Evolutionary conservation across 2,329 filamentous ascomycete species (phyloP), one percentile per base, ranked within the genome.

Genomic region (Cladosporium sp.): DNA sequence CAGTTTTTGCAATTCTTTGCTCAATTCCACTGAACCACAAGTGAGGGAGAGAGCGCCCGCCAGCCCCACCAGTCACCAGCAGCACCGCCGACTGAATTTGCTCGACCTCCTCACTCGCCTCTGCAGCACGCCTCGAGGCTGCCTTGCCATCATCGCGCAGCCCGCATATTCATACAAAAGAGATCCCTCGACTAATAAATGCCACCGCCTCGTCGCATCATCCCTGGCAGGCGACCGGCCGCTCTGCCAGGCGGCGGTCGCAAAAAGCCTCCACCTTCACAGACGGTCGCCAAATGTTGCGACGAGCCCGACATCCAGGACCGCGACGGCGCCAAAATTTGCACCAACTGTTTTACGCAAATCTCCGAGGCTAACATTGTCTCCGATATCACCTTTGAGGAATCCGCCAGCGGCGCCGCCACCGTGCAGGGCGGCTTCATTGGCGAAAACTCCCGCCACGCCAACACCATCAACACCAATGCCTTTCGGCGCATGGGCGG

Each of bases 381-480:
- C 66, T 87, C 92, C 59, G 95, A 99, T 78, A 87, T 98, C 68
- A 90, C 90, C 26, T 99, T 98, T 75, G 93, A 93, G 70, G 94
- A 99, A 81, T 90, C 88, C 32, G 88, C 92, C 0, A 89, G 88
- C 38, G 95, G 95, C 73, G 92, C 92, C 59, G 93, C 94, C 62
- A 87, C 96, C 60, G 92, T 97, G 21, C 92, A 97, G 77, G 95
- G 95, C 77, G 93, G 90, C 69, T 96, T 90, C 75, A 88, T 99
- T 68, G 90, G 88, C 64, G 91, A 92, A 67, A 92, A 93, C 77
- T 92, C 97, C 75, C 92, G 91, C 28, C 89, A 92, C 73, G 90
- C 91, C 34, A 88, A 91, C 61, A 82, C 80, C 61, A 83, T 86
- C 73, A 85, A 83, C 68, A 77, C 81, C 3, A 81, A 79, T 15